Evolutionary conservation across 192 early-diverging fungal genomes (phyloP), one percentile per base, ranked within the genome.

Genomic region (Backusella tarrabulga): DNA sequence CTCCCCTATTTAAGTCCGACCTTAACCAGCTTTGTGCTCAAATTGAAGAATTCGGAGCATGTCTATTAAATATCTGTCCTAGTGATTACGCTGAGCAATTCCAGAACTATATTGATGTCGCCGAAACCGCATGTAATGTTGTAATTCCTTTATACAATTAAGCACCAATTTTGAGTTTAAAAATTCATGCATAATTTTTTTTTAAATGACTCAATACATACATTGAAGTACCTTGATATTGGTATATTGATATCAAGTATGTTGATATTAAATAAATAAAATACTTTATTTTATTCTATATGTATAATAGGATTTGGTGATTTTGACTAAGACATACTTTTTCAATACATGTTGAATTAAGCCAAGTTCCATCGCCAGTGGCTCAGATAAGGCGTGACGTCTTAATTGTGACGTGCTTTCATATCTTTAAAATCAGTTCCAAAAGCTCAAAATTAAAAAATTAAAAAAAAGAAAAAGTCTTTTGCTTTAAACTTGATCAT

Each of bases 401-500:
- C 11, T 63, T 63, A 29, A 63, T 14, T 11, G 56, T 63, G 56
- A 63, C 56, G 23, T 63, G 23, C 8, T 63, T 63, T 63, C 56
- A 14, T 26, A 60, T 63, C 23, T 63, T 23, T 12, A 29, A 63
- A 63, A 26, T 29, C 8, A 26, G 26, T 29, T 63, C 3, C 23
- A 26, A 63, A 29, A 63, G 14, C 4, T 29, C 2, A 29, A 63
- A 63, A 23, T 29, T 11, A 26, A 63, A 63, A 63, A 63, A 63
- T 40, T 40, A 44, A 63, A 63, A 11, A 40, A 40, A 2, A 40
- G 38, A 40, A 40, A 40, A 40, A 38, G 9, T 63, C 12, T 29
- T 29, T 63, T 63, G 56, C 56, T 63, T 63, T 23, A 63, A 63
- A 63, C 56, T 63, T 29, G 67, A 68, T 68, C 67, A 34, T 6